phyloP scores from a whole-genome alignment of 495 filamentous ascomycete genomes.

The Poronia punctata region DNA sequence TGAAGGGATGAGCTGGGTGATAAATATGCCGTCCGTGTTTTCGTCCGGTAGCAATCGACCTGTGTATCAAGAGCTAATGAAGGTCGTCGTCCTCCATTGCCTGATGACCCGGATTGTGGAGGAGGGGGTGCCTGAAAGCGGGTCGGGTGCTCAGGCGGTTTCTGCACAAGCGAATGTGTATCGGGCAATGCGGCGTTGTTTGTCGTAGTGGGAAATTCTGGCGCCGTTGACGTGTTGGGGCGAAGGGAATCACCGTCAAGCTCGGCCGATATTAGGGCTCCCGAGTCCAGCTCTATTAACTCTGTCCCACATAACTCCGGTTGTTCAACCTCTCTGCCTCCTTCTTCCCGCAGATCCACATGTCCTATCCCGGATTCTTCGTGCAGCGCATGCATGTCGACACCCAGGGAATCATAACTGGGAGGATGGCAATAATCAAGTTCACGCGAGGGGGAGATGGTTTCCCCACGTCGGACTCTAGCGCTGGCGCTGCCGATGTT shows the following conservation, averaged over 20 bases:
- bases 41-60: constrained; percentile 18
- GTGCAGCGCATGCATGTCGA: constrained; percentile 12
- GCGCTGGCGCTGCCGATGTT: constrained; percentile 34
- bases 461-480: constrained; percentile 21
- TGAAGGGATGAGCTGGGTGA: constrained; percentile 22
- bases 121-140: constrained; percentile 8
- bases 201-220: constrained; percentile 2
- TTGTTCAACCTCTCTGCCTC: neutral
- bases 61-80: constrained; percentile 24
- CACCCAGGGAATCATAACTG: constrained; percentile 35
- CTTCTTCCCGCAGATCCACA: constrained; percentile 2
- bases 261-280: constrained; percentile 18
- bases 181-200: constrained; percentile 1
- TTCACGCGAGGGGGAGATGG: constrained; percentile 13
- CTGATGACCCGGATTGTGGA: constrained; percentile 1
- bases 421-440: constrained; percentile 26
- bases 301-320: constrained; percentile 34
- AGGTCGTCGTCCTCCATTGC: constrained; percentile 12
- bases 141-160: neutral
- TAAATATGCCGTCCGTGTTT: constrained; percentile 14
- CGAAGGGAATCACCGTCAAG: constrained; percentile 16
- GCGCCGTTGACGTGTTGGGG: constrained; percentile 5
- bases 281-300: constrained; percentile 42
- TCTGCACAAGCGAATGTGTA: constrained; percentile 3
- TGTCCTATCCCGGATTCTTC: constrained; percentile 1